Base-by-base conservation (phyloP, 2,329 filamentous ascomycete species). In the Fonsecaea erecta region DNA sequence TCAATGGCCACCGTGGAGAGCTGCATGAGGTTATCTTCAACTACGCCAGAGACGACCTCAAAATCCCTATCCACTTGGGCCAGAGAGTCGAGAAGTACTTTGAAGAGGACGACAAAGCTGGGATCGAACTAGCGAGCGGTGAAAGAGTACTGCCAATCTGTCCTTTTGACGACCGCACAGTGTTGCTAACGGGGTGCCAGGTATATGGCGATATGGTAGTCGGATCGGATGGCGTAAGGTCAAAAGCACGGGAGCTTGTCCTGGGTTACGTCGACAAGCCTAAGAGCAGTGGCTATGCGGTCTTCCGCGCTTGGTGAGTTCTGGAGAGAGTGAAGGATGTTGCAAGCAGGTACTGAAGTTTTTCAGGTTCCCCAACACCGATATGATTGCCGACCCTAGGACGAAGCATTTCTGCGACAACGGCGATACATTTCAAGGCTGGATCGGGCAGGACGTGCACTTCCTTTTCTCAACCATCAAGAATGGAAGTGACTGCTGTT, bases 1-100 rank as follows among this genome's bases (percentile, higher is more conserved):
- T 87, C 71, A 87, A 88, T 57, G 86, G 86, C 0, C 86, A 88
- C 68, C 75, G 86, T 18, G 86, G 85, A 21, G 86, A 88, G 74
- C 75, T 88, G 64, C 86, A 88, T 66, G 78, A 84, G 60, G 80
- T 88, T n/a, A 79, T 88, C 2, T 88, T 86, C 64, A 82, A 85
- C 37, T 84, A 87, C 70, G 85, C 84, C 0, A 79, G 77, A 46
- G 79, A 86, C 56, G 82, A 84, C 57, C 75, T 87, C 8, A 78
- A 79, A 0, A 85, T 88, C 53, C 81, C 84, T 0, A 86, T 88
- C 34, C 79, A 85, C 60, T 77, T 88, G 2, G 82, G 81, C 3
- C 78, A 83, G 18, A 76, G 75, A 11, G 83, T 87, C 0, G 74
- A 78, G 57, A 78, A 83, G 60, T 88, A 87, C 68, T 84, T 84